Evolutionary conservation across 2,329 filamentous ascomycete species (phyloP).

Genomic region (Aspergillus neoniger): DNA sequence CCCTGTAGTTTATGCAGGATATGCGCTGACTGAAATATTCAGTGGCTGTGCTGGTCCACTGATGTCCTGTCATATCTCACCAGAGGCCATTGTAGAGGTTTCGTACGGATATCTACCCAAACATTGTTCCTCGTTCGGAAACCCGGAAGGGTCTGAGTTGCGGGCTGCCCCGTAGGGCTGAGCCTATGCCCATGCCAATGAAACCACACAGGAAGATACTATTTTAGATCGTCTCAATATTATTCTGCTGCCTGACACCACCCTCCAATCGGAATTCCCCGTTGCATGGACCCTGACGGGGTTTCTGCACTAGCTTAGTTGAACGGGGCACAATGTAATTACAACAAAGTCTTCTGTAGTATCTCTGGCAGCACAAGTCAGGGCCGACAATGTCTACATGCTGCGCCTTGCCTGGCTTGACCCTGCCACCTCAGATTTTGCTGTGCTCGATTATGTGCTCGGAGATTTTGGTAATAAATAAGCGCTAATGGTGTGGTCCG

Average conservation of each 20-base stretch:
- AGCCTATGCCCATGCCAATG: not conserved
- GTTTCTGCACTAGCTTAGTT: not conserved
- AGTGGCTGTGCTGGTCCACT: too few species aligned
- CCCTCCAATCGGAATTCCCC: not conserved
- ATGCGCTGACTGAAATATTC: too few species aligned
- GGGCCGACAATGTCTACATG: not conserved
- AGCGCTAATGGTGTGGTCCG: not conserved
- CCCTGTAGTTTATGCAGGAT: too few species aligned
- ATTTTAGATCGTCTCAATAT: too few species aligned
- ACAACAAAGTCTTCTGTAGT: not conserved
- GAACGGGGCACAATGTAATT: not conserved
- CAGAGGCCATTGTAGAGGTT: too few species aligned
- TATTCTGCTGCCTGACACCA: not conserved
- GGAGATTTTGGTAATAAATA: not conserved
- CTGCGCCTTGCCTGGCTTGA: not conserved
- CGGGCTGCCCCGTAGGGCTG: conserved; percentile 2
- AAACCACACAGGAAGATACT: too few species aligned
- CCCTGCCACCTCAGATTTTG: not conserved
- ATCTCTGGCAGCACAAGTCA: not conserved
- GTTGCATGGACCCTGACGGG: not conserved
- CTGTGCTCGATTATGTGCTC: not conserved
- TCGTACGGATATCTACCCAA: too few species aligned
- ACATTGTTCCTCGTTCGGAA: not conserved
- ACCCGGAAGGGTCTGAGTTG: not conserved
- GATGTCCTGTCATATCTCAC: too few species aligned